Percentiles rank a stretch among this genome's conserved stretches.
These are phyloP conservation scores for Cryptosporidium canis DNA, from an alignment of 169 alveolate genomes.

Conservation along the genomic window DNA sequence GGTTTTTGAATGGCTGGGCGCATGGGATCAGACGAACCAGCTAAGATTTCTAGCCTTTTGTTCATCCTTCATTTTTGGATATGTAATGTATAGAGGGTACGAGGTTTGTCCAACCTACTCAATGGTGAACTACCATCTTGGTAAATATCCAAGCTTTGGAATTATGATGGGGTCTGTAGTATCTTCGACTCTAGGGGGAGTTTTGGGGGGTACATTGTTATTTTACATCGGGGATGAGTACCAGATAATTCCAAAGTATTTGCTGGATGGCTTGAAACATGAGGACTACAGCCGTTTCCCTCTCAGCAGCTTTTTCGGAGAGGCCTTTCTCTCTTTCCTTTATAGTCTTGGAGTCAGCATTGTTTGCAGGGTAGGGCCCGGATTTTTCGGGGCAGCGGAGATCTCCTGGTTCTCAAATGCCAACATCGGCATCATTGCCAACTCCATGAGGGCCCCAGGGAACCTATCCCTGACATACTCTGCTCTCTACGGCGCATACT, in stretches of 20 bases:
- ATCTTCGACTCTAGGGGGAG: constrained; percentile 55
- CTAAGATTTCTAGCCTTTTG: constrained; percentile 40
- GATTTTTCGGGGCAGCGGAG: constrained; percentile 68
- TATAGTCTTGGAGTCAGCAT: constrained; percentile 69
- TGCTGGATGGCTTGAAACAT: constrained; percentile 15
- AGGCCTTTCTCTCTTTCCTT: constrained; percentile 38
- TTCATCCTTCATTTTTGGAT: constrained; percentile 62
- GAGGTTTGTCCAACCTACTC: constrained; percentile 70
- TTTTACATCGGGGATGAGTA: constrained; percentile 11
- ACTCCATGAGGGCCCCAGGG: constrained; percentile 55
- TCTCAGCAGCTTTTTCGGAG: constrained; percentile 53
- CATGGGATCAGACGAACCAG: constrained; percentile 63
- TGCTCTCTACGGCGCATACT: constrained; percentile 61
- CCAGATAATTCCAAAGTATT: constrained; percentile 8
- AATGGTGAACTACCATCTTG: constrained; percentile 45
- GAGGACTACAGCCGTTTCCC: constrained; percentile 24
- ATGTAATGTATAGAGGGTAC: constrained; percentile 65
- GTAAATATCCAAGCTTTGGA: constrained; percentile 63
- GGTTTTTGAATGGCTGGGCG: constrained; percentile 38
- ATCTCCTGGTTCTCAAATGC: constrained; percentile 69
- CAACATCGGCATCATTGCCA: constrained; percentile 31
- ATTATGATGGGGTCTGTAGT: constrained; percentile 52
- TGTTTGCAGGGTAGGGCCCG: constrained; percentile 64
- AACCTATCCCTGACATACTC: constrained; percentile 54
- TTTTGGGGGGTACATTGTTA: constrained; percentile 40